phyloP scores from a whole-genome alignment of 2,329 filamentous ascomycete species.

The Penicillium janthinellum region DNA sequence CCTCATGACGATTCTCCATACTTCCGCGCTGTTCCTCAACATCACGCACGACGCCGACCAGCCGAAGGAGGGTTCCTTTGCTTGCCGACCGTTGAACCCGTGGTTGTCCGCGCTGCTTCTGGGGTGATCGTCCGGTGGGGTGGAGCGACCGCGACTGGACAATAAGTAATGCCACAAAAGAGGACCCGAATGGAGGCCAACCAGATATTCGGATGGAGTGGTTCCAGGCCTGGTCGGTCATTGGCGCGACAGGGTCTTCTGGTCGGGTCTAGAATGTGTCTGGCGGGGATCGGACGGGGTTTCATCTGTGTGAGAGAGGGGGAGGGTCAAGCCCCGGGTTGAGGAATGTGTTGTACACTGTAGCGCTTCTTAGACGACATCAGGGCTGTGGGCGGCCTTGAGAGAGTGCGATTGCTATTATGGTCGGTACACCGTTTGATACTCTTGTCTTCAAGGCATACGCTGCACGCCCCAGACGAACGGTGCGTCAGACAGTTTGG shows the following conservation, averaged over 20 bases:
- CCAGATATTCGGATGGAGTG: slow-evolving; percentile 4
- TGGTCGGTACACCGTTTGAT: not conserved
- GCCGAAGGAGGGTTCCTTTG: not conserved
- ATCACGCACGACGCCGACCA: not conserved
- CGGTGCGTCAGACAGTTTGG: not conserved
- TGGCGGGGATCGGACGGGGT: slow-evolving; percentile 6
- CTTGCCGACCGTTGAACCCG: not conserved
- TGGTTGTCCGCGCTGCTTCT: slow-evolving; percentile 10
- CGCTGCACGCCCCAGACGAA: not conserved
- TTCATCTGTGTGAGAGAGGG: not conserved
- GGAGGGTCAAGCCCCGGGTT: not conserved
- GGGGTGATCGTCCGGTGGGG: slow-evolving; percentile 17
- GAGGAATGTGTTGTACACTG: not conserved
- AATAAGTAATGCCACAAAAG: not conserved
- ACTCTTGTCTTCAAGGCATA: not conserved
- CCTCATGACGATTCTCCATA: not conserved
- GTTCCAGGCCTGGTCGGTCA: slow-evolving; percentile 8
- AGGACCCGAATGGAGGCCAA: slow-evolving; percentile 6
- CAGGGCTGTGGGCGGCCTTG: not conserved
- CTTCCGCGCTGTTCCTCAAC: no score
- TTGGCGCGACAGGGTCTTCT: slow-evolving; percentile 1
- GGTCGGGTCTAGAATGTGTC: slow-evolving; percentile 7
- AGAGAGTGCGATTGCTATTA: not conserved
- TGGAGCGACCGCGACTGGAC: slow-evolving; percentile 18
- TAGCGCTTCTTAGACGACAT: not conserved